Base-by-base conservation (phyloP, 345 rosid genomes). In the Brassica rapa region DNA sequence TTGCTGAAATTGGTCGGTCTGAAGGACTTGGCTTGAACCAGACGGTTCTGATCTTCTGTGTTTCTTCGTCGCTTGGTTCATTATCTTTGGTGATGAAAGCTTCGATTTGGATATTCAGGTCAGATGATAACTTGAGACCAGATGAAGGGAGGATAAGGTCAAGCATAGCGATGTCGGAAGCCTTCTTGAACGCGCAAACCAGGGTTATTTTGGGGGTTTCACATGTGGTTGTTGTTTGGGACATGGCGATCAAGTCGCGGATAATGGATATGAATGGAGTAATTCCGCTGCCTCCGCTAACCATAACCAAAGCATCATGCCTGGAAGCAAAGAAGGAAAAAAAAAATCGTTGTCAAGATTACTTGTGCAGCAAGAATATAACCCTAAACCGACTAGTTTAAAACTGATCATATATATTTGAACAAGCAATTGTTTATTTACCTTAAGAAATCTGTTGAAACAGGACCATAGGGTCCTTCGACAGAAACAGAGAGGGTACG, bases 381-480 rank as follows among this genome's bases (percentile, higher is more conserved):
- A 8, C 33, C 70, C 33, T 46, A 32, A 21, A 32, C 5, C 10
- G 14, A n/a, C 4, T 27, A 68, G 29, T 16, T 27, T 49, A 12
- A 72, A 73, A 49, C 41, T 62, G 61, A 43, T 61, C 0, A 37
- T 39, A 39, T 39, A 15, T 39, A 8, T 25, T 5, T 29, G 69
- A 46, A 19, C 33, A 76, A 14, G 16, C 49, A 2, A 14, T 68
- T 3, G 30, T 43, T 6, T 46, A 16, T 23, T 46, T 60, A 87
- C 94, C 94, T 87, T 61, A 88, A 82, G 83, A 90, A 94, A 70
- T 92, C 70, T 39, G 91, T 83, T 5, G 95, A 86, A 43, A 73
- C 83, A 73, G 97, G 97, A 32, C 98, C 98, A 68, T 92, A 92
- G 51, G 98, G 97, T 49, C 97, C 97, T 86, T 92, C 95, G 32